Percentiles rank a stretch among this genome's conserved stretches.
phyloP scores from a whole-genome alignment of 2,329 filamentous ascomycete genomes.

The Epichloe gansuensis region DNA sequence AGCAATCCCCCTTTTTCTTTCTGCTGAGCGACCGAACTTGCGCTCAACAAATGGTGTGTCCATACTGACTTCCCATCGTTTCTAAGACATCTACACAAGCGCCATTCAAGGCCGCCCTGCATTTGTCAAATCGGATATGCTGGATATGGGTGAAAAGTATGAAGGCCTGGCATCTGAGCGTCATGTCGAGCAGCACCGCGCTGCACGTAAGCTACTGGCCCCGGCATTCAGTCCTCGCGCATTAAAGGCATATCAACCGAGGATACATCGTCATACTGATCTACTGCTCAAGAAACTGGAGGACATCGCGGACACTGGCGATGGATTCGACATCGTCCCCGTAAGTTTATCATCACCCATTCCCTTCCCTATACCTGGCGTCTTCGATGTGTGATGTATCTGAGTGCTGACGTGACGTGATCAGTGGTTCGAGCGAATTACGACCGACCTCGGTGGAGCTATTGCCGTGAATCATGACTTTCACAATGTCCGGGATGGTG shows the following conservation, averaged over 20 bases:
- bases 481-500: background rate
- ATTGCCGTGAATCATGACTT: background rate
- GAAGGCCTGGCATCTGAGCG: background rate
- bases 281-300: background rate
- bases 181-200: background rate
- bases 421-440: background rate
- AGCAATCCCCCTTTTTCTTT: too few species aligned
- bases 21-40: too few species aligned
- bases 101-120: background rate
- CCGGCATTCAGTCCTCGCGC: background rate
- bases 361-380: too few species aligned
- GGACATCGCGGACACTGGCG: background rate
- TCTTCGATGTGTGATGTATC: too few species aligned
- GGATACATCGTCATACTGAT: background rate
- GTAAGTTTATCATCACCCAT: background rate
- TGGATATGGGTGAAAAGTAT: background rate
- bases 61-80: too few species aligned
- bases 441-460: background rate
- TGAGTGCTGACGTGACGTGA: background rate
- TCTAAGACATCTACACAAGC: background rate
- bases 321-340: background rate
- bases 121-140: background rate
- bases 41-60: too few species aligned
- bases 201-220: background rate
- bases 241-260: background rate